Evolutionary conservation across 495 filamentous ascomycete species (phyloP).

Genomic region (Aspergillus homomorphus): DNA sequence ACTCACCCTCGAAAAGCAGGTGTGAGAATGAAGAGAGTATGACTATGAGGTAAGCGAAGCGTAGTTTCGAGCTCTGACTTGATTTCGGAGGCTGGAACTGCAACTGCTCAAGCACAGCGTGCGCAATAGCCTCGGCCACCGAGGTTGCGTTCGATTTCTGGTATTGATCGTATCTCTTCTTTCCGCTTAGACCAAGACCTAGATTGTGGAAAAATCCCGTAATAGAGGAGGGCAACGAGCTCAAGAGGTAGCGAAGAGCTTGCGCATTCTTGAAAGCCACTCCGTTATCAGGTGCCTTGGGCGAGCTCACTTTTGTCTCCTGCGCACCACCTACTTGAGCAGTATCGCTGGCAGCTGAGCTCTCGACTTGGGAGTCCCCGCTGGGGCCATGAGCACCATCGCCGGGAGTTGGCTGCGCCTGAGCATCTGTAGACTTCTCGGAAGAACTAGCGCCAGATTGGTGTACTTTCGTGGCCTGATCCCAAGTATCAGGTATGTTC

Average conservation of each 20-base stretch:
- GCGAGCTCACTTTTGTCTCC: slow-evolving; percentile 35
- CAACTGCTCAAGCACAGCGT: slow-evolving; percentile 66
- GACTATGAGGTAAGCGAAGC: slow-evolving; percentile 75
- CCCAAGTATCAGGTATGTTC: slow-evolving; percentile 63
- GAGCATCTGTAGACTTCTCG: slow-evolving; percentile 40
- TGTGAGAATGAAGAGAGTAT: slow-evolving; percentile 74
- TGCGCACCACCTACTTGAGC: slow-evolving; percentile 26
- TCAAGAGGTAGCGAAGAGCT: slow-evolving; percentile 70
- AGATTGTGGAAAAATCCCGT: slow-evolving; percentile 75
- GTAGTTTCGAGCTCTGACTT: slow-evolving; percentile 42
- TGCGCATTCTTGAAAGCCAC: slow-evolving; percentile 74
- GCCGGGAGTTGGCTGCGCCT: slow-evolving; percentile 27
- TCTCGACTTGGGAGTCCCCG: slow-evolving; percentile 19
- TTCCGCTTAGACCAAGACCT: slow-evolving; percentile 73
- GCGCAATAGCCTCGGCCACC: slow-evolving; percentile 76
- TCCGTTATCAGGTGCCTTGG: slow-evolving; percentile 44
- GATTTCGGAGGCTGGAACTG: slow-evolving; percentile 44
- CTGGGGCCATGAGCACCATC: slow-evolving; percentile 14
- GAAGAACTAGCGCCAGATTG: slow-evolving; percentile 43
- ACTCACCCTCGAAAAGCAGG: slow-evolving; percentile 68
- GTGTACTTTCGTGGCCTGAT: slow-evolving; percentile 57
- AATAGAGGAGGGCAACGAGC: slow-evolving; percentile 66
- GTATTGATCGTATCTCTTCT: slow-evolving; percentile 62
- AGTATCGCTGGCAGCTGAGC: slow-evolving; percentile 21
- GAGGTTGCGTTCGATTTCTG: slow-evolving; percentile 62